Base-by-base conservation (phyloP, 371 early-diverging fungal genomes). In the Actinomortierella wolfii region DNA sequence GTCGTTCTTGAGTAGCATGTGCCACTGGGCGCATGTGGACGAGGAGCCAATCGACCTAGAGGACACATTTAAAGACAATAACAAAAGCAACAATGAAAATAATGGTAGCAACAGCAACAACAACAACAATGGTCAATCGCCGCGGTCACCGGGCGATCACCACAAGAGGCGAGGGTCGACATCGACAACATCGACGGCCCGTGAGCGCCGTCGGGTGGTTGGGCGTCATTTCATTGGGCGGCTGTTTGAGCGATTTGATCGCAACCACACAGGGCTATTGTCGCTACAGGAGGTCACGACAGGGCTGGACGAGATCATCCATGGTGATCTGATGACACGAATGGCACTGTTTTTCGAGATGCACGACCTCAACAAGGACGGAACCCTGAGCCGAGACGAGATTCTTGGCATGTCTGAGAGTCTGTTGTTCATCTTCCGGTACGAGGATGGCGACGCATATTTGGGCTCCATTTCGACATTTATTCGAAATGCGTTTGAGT, bases 331-430 rank as follows among this genome's bases (percentile, higher is more conserved):
- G 66, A 88, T 92, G 77, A 81, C 84, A 1, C 86, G 91, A 42
- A 89, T 96, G 70, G 84, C 90, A 40, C 68, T 92, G 23, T 93
- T 97, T 61, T 97, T 95, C 66, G 80, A 87, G 13, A 73, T 95
- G 57, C 95, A 95, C 61, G 95, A 96, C 63, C 62, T 78, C 11
- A 87, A 93, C 67, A 76, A 82, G 51, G 89, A 94, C 60, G 89
- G 87, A 2, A 78, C 76, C 25, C 74, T 97, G 26, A 85, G 78
- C 54, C 87, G 90, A 39, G 91, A 96, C 42, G 95, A 96, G 61
- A 79, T 95, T n/a, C 78, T 96, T 52, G 89, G 90, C 50, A 77
- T 96, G 48, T 94, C 95, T 1, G 97, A 97, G 71, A 88, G 92
- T 42, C 70, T 97, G 13, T 77, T 97, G 34, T 94, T 91, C 76